phyloP scores from a whole-genome alignment of 176 grass and related monocot species.

The Aegilops speltoides region DNA sequence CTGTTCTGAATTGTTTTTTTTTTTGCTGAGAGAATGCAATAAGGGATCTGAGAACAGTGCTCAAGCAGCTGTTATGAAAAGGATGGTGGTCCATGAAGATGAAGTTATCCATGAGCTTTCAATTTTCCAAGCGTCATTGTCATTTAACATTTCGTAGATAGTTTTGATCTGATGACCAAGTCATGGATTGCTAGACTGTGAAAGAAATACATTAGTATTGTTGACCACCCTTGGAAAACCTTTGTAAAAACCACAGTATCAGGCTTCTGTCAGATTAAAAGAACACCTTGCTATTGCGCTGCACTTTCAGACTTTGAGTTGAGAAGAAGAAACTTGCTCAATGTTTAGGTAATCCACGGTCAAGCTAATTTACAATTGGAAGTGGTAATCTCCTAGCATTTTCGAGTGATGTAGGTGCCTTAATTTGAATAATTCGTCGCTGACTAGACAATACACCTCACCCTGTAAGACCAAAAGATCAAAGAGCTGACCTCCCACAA shows the following conservation, averaged over 20 bases:
- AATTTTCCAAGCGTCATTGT: neutral
- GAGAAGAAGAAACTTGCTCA: neutral
- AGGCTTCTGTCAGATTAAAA: neutral
- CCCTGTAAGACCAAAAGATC: neutral
- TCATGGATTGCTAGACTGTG: neutral
- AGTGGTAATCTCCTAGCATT: neutral
- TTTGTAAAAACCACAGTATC: neutral
- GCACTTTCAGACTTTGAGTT: neutral
- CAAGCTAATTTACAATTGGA: slow-evolving; percentile 23
- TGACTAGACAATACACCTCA: neutral
- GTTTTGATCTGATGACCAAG: neutral
- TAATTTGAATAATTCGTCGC: neutral
- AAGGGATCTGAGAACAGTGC: slow-evolving; percentile 23
- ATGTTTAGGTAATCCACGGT: neutral
- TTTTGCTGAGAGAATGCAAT: no score
- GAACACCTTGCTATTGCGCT: neutral
- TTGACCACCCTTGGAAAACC: neutral
- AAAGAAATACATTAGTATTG: neutral
- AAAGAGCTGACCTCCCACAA: no score
- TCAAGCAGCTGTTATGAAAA: slow-evolving; percentile 40
- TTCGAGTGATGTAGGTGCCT: slow-evolving; percentile 5
- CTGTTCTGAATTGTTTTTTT: no score
- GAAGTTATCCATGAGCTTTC: neutral
- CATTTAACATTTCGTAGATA: neutral
- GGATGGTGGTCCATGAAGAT: slow-evolving; percentile 4